These are phyloP conservation scores for Penicillium sp. DNA, from an alignment of 2,329 filamentous ascomycete genomes.

Conservation along the genomic window DNA sequence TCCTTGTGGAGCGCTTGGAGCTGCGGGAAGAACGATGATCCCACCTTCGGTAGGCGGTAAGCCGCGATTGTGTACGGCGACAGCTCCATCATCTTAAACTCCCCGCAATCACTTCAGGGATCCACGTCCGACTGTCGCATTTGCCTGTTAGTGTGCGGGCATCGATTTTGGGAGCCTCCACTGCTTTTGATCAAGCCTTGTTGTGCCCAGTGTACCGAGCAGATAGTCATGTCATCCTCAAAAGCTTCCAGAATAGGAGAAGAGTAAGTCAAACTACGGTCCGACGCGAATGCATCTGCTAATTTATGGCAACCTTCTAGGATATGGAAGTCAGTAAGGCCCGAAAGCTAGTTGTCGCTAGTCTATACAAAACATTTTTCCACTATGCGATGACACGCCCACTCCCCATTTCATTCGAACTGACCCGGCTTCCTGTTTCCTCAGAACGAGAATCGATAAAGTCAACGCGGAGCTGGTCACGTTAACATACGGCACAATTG, in stretches of 20 bases:
- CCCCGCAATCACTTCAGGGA: conserved; percentile 28
- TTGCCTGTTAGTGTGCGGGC: conserved; percentile 2
- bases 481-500: conserved; percentile 95
- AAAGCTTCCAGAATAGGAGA: conserved; percentile 73
- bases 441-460: conserved; percentile 91
- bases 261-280: conserved; percentile 61
- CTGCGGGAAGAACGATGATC: conserved; percentile 33
- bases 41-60: conserved; percentile 28
- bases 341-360: background rate
- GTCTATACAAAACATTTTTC: background rate
- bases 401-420: conserved; percentile 8
- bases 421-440: conserved; percentile 17
- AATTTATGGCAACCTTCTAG: conserved; percentile 55
- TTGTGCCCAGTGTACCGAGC: background rate
- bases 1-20: conserved; percentile 19
- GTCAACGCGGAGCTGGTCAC: conserved; percentile 97
- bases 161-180: background rate
- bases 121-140: conserved; percentile 15
- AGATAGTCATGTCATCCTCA: conserved; percentile 55
- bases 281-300: conserved; percentile 19
- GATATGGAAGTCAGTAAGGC: conserved; percentile 82
- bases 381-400: background rate
- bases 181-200: background rate
- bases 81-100: conserved; percentile 24
- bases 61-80: conserved; percentile 18